Evolutionary conservation across 2,329 filamentous ascomycete genomes (phyloP).

Genomic region (Diplodia seriata): DNA sequence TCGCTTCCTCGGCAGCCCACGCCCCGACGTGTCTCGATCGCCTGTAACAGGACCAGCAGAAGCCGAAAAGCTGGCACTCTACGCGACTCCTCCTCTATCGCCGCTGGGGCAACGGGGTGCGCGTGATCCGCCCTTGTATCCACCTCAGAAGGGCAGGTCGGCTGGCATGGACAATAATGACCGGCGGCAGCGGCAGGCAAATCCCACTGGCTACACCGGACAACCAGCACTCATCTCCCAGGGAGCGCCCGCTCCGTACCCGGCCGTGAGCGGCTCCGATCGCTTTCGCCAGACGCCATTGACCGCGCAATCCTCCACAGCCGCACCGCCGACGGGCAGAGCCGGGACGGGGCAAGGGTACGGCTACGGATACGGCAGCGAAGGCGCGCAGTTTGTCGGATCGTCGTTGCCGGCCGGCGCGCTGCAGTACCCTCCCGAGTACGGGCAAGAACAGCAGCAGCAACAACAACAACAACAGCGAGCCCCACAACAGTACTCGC

Average conservation of each 20-base stretch:
- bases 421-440: conserved; percentile 72
- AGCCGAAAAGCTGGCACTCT: conserved; percentile 69
- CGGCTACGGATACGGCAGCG: conserved; percentile 62
- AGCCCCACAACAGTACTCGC: conserved; percentile 54
- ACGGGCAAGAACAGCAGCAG: conserved; percentile 59
- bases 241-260: conserved; percentile 49
- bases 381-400: conserved; percentile 62
- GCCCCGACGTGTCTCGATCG: conserved; percentile 30
- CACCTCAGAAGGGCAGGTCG: conserved; percentile 60
- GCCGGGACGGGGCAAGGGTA: conserved; percentile 52
- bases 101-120: conserved; percentile 68
- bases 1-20: conserved; percentile 29
- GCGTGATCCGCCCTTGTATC: conserved; percentile 65
- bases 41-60: conserved; percentile 37
- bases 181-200: conserved; percentile 76
- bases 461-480: conserved; percentile 65
- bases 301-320: conserved; percentile 50
- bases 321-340: conserved; percentile 49
- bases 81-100: conserved; percentile 68
- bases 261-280: conserved; percentile 55
- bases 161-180: conserved; percentile 81
- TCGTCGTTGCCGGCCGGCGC: conserved; percentile 57
- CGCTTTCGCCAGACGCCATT: conserved; percentile 57
- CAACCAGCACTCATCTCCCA: conserved; percentile 57
- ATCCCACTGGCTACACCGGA: conserved; percentile 68